Percentiles rank a stretch among this genome's conserved stretches.
Conservation (phyloP, 768 basidiomycete species). For the Pleurotus tuber-regium region DNA sequence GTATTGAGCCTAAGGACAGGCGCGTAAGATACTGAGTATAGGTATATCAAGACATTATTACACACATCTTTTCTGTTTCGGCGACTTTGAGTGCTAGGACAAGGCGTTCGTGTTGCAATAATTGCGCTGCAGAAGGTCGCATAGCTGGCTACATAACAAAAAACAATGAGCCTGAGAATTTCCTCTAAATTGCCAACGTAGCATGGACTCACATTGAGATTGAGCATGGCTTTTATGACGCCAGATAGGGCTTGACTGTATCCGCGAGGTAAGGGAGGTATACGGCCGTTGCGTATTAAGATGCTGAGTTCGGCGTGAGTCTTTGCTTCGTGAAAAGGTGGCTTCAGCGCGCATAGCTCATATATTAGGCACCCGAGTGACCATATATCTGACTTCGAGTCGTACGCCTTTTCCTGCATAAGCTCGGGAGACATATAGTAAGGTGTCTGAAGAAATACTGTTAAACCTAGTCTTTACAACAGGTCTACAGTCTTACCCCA, state of each 20-base stretch:
- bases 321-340: conserved; percentile 91
- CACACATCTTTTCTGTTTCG: conserved; percentile 79
- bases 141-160: conserved; percentile 63
- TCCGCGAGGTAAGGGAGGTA: conserved; percentile 83
- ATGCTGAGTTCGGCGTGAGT: conserved; percentile 85
- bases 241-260: conserved; percentile 71
- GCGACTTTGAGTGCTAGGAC: conserved; percentile 68
- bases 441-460: conserved; percentile 66
- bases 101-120: conserved; percentile 77
- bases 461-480: not conserved
- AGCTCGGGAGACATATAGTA: conserved; percentile 99
- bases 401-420: conserved; percentile 96
- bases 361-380: conserved; percentile 95
- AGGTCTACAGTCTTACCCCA: conserved; percentile 57
- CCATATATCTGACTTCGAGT: conserved; percentile 99
- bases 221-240: conserved; percentile 88
- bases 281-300: conserved; percentile 83
- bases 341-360: conserved; percentile 91
- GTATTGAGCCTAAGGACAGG: conserved; percentile 47
- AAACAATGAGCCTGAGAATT: not conserved
- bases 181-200: not conserved
- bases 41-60: not conserved
- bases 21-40: not conserved
- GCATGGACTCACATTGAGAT: conserved; percentile 58
- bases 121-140: conserved; percentile 79